Conservation (phyloP, 805 yeast species). For the Candida coquimbonensis region DNA sequence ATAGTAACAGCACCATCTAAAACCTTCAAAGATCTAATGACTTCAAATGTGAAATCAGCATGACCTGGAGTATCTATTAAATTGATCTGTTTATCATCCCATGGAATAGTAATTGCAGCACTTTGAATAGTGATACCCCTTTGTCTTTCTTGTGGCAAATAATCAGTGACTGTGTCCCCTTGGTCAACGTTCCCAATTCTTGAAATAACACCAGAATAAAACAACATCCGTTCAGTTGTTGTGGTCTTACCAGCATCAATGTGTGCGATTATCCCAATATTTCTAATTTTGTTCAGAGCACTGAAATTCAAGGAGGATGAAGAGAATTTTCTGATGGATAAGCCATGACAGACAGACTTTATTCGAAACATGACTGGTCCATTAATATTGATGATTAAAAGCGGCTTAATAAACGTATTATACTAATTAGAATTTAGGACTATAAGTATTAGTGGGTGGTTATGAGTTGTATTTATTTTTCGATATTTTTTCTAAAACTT, state of each 20-base stretch:
- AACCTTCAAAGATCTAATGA: slow-evolving; percentile 79
- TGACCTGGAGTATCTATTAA: slow-evolving; percentile 97
- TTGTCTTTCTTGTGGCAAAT: slow-evolving; percentile 78
- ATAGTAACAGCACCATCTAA: slow-evolving; percentile 92
- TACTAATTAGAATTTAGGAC: no score
- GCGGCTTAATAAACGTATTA: no score
- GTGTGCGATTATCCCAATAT: slow-evolving; percentile 97
- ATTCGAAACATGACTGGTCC: no score
- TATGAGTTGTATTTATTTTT: background rate
- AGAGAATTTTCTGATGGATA: background rate
- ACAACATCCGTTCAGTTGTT: slow-evolving; percentile 94
- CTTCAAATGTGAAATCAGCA: slow-evolving; percentile 96
- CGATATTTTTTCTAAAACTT: background rate
- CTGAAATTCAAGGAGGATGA: background rate
- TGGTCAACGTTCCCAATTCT: slow-evolving; percentile 91
- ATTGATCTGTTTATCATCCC: slow-evolving; percentile 74
- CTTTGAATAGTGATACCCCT: slow-evolving; percentile 95
- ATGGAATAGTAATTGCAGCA: slow-evolving; percentile 88
- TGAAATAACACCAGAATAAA: slow-evolving; percentile 71
- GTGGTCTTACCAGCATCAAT: slow-evolving; percentile 99
- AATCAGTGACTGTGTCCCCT: slow-evolving; percentile 96
- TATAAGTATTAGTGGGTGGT: background rate
- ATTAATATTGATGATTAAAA: no score
- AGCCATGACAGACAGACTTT: background rate
- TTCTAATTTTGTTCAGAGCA: slow-evolving; percentile 41